phyloP scores from a whole-genome alignment of 768 basidiomycete species.

The Wakefieldia striispora region DNA sequence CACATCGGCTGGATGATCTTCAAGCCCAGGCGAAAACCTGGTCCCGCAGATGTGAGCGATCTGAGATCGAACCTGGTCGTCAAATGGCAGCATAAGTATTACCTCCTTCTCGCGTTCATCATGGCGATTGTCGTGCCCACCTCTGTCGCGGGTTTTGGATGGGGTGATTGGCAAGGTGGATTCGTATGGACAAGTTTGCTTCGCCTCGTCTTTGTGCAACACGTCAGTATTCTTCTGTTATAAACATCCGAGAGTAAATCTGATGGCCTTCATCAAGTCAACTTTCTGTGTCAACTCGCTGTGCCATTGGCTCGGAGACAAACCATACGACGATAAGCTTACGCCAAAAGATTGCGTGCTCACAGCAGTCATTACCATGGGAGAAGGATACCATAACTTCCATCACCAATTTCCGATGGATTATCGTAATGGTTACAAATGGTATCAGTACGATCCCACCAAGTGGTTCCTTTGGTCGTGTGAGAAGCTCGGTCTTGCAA shows the following conservation, averaged over 20 bases:
- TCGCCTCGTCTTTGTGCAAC: slow-evolving; percentile 82
- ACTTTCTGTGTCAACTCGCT: slow-evolving; percentile 98
- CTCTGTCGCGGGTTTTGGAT: slow-evolving; percentile 69
- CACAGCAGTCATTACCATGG: slow-evolving; percentile 88
- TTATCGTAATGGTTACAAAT: slow-evolving; percentile 92
- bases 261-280: slow-evolving; percentile 47
- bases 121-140: slow-evolving; percentile 78
- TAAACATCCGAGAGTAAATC: background rate
- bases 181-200: slow-evolving; percentile 82
- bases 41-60: slow-evolving; percentile 88
- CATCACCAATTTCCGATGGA: slow-evolving; percentile 98
- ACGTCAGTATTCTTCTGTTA: slow-evolving; percentile 47
- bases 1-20: slow-evolving; percentile 94
- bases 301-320: slow-evolving; percentile 93
- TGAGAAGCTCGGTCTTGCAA: slow-evolving; percentile 47
- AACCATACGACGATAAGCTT: slow-evolving; percentile 94
- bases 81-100: slow-evolving; percentile 85
- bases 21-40: slow-evolving; percentile 86
- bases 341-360: slow-evolving; percentile 86
- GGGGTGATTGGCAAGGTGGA: slow-evolving; percentile 87
- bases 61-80: slow-evolving; percentile 77
- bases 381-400: slow-evolving; percentile 98
- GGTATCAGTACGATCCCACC: slow-evolving; percentile 89
- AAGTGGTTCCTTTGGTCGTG: slow-evolving; percentile 79
- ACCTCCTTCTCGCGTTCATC: slow-evolving; percentile 62